Percentiles rank a stretch among this genome's conserved stretches.
phyloP scores from a whole-genome alignment of 2,329 filamentous ascomycete species.

The Davidsoniella virescens region DNA sequence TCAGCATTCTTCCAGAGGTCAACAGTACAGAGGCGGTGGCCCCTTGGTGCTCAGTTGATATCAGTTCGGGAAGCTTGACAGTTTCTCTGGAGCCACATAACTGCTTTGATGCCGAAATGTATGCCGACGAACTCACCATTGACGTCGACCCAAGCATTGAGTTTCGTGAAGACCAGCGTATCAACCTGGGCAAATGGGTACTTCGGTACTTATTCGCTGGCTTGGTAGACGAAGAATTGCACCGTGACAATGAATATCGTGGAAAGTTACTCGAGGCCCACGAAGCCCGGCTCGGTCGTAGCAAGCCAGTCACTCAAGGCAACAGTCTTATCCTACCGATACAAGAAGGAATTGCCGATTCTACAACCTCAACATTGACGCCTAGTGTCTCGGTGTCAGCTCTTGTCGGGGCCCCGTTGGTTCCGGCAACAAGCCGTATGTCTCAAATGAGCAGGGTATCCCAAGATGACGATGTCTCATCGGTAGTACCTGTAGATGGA shows the following conservation, averaged over 20 bases:
- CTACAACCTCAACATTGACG: constrained; percentile 1
- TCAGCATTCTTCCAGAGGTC: constrained; percentile 74
- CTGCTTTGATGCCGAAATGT: constrained; percentile 94
- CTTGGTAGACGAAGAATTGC: constrained; percentile 79
- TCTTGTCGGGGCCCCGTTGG: constrained; percentile 3
- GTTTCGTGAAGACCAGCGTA: constrained; percentile 89
- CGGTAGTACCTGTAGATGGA: constrained; percentile 35
- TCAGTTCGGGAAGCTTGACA: constrained; percentile 77
- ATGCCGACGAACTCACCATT: constrained; percentile 72
- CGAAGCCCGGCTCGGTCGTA: constrained; percentile 39
- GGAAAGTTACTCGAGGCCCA: constrained; percentile 46
- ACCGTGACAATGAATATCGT: constrained; percentile 61
- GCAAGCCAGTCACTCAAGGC: constrained; percentile 22
- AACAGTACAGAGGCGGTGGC: constrained; percentile 82
- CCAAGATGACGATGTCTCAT: constrained; percentile 58
- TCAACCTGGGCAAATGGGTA: constrained; percentile 95
- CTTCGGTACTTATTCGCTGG: constrained; percentile 80
- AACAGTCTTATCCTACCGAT: constrained; percentile 1
- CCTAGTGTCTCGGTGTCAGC: neutral
- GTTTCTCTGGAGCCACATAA: constrained; percentile 88
- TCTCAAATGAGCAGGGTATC: constrained; percentile 45
- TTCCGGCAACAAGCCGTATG: constrained; percentile 20
- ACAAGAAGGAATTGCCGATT: neutral
- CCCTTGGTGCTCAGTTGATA: constrained; percentile 92
- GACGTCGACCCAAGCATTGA: constrained; percentile 47